Evolutionary conservation across 257 asterid species (phyloP), one percentile per base, ranked within the genome.

Genomic region (Plantago ovata): DNA sequence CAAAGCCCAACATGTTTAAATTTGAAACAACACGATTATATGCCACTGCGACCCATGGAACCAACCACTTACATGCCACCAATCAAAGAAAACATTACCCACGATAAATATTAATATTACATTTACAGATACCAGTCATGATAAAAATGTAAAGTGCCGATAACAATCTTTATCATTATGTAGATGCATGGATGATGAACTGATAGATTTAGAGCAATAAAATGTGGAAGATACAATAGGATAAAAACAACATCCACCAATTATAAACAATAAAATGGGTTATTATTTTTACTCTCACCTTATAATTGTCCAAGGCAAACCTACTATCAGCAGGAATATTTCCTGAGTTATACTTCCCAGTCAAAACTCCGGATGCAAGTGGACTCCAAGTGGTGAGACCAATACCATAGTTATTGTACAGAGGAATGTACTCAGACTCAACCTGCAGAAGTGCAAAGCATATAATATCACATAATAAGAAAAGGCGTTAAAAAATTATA

Each of bases 361-460:
- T 81, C 53, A 93, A 81, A 67, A 89, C 96, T 32, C 99, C 99
- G 51, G 99, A 93, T 1, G 97, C 99, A 40, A 93, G 95, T 1
- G 99, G 99, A 54, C 99, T 93, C 99, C 99, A 93, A 32, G 99
- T 93, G 28, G 99, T 86, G 65, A 93, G 97, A 61, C 96, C 99
- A 33, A 81, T 68, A 18, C 99, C 99, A 56, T 93, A 86, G 77
- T 86, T 84, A 45, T 68, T 67, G 72, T 84, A 93, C 61, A 93
- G 68, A 36, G 97, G 97, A 52, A 81, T 77, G 70, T 76, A 93
- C 85, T 93, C 98, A 16, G 83, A 69, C 65, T 93, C 99, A 23
- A 93, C 97, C 99, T 93, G 85, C 70, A 75, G 21, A 51, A 71
- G 41, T 40, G 43, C 58, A 69, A 66, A 13, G 13, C 66, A 51